Base-by-base conservation (phyloP, 2,329 filamentous ascomycete genomes). In the Apiospora kogelbergensis region DNA sequence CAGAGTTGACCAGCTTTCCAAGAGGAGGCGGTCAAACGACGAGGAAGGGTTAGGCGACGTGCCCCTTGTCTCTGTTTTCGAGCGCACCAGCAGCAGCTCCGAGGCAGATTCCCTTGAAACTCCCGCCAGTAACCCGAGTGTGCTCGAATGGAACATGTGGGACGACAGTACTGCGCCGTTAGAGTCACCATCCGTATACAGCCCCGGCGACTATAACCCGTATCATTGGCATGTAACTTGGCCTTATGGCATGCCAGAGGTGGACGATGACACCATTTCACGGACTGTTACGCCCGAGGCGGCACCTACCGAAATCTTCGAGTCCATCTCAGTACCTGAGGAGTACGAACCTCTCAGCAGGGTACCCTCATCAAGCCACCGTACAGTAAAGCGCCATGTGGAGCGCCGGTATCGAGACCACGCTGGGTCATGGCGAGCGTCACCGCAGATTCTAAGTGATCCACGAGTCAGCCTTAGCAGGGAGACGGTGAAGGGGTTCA, bases 71-170 rank as follows among this genome's bases (percentile, higher is more conserved):
- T 87, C 84, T 0, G 84, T 88, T 1, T 88, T 88, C 68, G 85
- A 88, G 70, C 80, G 83, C 24, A 80, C 81, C 3, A 85, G 82
- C 70, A 85, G 81, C 69, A 76, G 82, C 9, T 87, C 85, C 0
- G 84, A 85, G 69, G 80, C 80, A 6, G 82, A 83, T 26, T 82
- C 84, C 0, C 15, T 37, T 15, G 79, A 80, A n/a, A 82, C 81
- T 0, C 79, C 81, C 1, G 75, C 78, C 6, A 80, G 78, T 68
- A 77, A 78, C 40, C 76, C 69, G 65, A 82, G 78, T 66, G 53
- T 78, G 44, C 73, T 71, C 33, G 76, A 78, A 22, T 69, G 72
- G 65, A 74, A 67, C 71, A 70, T 70, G 68, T 71, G 71, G 65
- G 74, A 75, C 68, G 78, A 79, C 48, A 73, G 73, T 24, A 70